Evolutionary conservation across 192 early-diverging fungal genomes (phyloP).

Genomic region (Cladochytrium replicatum): DNA sequence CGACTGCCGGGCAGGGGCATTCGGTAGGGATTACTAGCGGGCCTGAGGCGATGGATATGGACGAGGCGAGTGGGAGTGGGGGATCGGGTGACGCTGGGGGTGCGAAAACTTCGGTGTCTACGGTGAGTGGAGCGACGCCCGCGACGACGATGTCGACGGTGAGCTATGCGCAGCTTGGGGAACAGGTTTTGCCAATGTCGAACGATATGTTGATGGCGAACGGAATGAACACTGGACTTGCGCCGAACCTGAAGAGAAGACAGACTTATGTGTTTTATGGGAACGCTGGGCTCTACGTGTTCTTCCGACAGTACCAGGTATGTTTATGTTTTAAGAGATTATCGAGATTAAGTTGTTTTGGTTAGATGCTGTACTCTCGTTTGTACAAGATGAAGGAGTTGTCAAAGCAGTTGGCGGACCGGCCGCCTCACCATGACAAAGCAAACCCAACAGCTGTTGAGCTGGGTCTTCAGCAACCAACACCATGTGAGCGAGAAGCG

Average conservation of each 20-base stretch:
- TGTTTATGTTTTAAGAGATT: constrained; percentile 2
- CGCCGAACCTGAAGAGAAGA: constrained; percentile 6
- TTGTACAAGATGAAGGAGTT: constrained; percentile 70
- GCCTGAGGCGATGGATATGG: constrained; percentile 14
- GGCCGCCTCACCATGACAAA: constrained; percentile 41
- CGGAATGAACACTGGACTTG: constrained; percentile 3
- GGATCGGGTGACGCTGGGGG: constrained; percentile 1
- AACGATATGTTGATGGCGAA: constrained; percentile 2
- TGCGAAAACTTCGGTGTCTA: neutral
- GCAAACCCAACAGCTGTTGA: constrained; percentile 49
- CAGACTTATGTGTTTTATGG: constrained; percentile 65
- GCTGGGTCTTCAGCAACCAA: constrained; percentile 32
- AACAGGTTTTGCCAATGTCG: neutral
- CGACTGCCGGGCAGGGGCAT: neutral
- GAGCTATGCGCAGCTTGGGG: neutral
- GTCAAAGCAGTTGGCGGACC: constrained; percentile 43
- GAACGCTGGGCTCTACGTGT: constrained; percentile 77
- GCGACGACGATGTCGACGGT: neutral
- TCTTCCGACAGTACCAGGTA: constrained; percentile 80
- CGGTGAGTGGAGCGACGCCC: neutral
- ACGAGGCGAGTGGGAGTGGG: constrained; percentile 14
- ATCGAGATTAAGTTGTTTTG: constrained; percentile 1
- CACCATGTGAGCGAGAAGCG: neutral
- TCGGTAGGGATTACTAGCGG: neutral
- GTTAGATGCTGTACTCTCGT: constrained; percentile 76